phyloP scores from a whole-genome alignment of 768 basidiomycete species.

The Suillus bovinus region DNA sequence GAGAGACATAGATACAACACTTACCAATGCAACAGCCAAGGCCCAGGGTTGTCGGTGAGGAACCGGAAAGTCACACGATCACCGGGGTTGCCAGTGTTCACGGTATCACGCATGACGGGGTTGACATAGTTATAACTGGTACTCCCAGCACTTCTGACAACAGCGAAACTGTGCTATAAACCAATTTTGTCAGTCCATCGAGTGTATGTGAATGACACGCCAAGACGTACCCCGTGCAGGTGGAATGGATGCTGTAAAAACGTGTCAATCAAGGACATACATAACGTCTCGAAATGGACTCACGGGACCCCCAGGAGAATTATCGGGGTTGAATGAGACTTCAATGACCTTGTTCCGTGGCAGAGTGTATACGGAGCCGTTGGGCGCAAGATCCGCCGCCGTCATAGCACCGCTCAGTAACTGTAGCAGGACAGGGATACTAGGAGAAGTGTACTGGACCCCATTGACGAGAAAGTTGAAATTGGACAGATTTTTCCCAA shows the following conservation, averaged over 20 bases:
- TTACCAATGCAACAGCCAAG: not conserved
- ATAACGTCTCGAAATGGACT: not conserved
- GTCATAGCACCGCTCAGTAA: slow-evolving; percentile 40
- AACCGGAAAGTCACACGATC: not conserved
- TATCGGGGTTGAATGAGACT: slow-evolving; percentile 21
- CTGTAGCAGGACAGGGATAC: slow-evolving; percentile 47
- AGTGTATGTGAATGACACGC: not conserved
- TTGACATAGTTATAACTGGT: not conserved
- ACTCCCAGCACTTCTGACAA: not conserved
- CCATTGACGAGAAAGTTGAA: slow-evolving; percentile 31
- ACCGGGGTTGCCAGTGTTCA: not conserved
- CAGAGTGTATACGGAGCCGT: slow-evolving; percentile 45
- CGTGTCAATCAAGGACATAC: not conserved
- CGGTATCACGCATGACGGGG: not conserved
- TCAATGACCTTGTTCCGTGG: slow-evolving; percentile 49
- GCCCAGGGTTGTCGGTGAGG: not conserved
- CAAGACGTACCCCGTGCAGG: slow-evolving; percentile 18
- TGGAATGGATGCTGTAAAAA: slow-evolving; percentile 27
- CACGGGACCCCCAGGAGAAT: slow-evolving; percentile 11
- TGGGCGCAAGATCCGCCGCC: slow-evolving; percentile 37
- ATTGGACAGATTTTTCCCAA: slow-evolving; percentile 20
- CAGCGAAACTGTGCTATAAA: not conserved
- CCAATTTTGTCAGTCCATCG: not conserved
- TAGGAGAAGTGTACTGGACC: slow-evolving; percentile 36
- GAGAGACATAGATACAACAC: not conserved